Conservation (phyloP, 1,284 basidiomycete species). For the Heterobasidion occidentale region DNA sequence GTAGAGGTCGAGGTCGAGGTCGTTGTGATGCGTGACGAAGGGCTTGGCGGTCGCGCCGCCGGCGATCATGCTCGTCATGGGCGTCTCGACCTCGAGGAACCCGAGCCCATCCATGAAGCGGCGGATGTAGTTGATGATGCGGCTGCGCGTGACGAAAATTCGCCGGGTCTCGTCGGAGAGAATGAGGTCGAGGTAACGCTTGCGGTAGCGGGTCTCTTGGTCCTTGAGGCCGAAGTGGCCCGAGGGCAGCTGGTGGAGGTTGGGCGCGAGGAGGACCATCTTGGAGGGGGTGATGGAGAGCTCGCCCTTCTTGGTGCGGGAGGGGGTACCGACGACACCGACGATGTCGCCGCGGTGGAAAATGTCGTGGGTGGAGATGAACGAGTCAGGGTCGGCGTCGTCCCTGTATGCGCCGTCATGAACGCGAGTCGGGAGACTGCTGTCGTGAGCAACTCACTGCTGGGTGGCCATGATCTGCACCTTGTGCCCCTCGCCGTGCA, state of each 20-base stretch:
- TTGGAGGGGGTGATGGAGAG: slow-evolving; percentile 82
- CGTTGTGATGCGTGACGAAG: slow-evolving; percentile 98
- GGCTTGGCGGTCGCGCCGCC: slow-evolving; percentile 98
- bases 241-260: slow-evolving; percentile 92
- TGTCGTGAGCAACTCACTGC: slow-evolving; percentile 49
- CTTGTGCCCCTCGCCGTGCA: slow-evolving; percentile 89
- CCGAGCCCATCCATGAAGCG: slow-evolving; percentile 88
- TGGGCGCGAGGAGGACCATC: slow-evolving; percentile 90
- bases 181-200: slow-evolving; percentile 98
- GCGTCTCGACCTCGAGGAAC: slow-evolving; percentile 99
- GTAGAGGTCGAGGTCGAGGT: slow-evolving; percentile 95
- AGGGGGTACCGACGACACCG: slow-evolving; percentile 84
- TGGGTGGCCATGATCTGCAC: slow-evolving; percentile 93
- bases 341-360: slow-evolving; percentile 97
- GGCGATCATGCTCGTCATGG: slow-evolving; percentile 96
- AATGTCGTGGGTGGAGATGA: slow-evolving; percentile 71
- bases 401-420: slow-evolving; percentile 38
- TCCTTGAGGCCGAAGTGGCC: slow-evolving; percentile 91
- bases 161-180: slow-evolving; percentile 88
- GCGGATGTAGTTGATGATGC: slow-evolving; percentile 87
- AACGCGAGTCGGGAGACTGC: not conserved
- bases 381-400: slow-evolving; percentile 61
- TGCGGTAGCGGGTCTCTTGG: slow-evolving; percentile 95
- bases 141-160: slow-evolving; percentile 86
- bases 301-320: slow-evolving; percentile 94